Evolutionary conservation across 2,329 filamentous ascomycete genomes (phyloP).

Genomic region (Nigrospora osmanthi): DNA sequence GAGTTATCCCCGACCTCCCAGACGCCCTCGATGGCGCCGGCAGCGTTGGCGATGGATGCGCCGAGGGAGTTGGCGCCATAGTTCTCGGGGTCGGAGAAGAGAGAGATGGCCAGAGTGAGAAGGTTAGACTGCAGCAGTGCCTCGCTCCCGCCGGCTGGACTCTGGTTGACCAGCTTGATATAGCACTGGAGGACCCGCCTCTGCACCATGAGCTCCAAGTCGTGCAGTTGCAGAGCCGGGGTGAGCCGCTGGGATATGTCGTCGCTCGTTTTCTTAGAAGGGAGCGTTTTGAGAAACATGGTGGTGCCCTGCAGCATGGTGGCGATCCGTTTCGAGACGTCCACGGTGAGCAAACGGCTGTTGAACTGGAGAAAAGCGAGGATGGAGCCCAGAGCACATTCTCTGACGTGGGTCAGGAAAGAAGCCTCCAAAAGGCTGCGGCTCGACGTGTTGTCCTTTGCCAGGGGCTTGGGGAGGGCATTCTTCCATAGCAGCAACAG

Average conservation of each 20-base stretch:
- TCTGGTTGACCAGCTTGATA: conserved; percentile 81
- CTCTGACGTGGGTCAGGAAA: conserved; percentile 87
- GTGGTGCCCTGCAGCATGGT: conserved; percentile 94
- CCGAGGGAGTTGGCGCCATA: conserved; percentile 80
- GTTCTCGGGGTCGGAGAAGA: conserved; percentile 88
- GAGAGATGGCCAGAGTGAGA: conserved; percentile 78
- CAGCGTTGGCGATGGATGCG: conserved; percentile 83
- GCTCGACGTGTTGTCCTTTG: conserved; percentile 81
- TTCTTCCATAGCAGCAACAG: conserved; percentile 95
- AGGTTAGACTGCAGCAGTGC: conserved; percentile 85
- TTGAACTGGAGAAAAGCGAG: conserved; percentile 92
- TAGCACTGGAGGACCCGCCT: conserved; percentile 92
- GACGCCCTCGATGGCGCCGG: conserved; percentile 82
- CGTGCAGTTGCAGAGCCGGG: conserved; percentile 79
- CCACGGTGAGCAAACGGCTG: conserved; percentile 79
- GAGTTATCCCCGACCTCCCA: conserved; percentile 96
- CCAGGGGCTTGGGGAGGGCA: conserved; percentile 86
- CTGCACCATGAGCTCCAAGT: conserved; percentile 89
- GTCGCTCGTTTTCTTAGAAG: conserved; percentile 75
- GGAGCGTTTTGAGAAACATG: conserved; percentile 77
- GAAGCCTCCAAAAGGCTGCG: conserved; percentile 82
- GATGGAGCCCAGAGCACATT: conserved; percentile 88
- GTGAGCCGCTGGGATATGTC: conserved; percentile 79
- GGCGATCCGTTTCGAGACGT: conserved; percentile 87
- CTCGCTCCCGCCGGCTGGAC: conserved; percentile 77